Base-by-base conservation (phyloP, 78 protist species). In the Dictyostelium intermedium region DNA sequence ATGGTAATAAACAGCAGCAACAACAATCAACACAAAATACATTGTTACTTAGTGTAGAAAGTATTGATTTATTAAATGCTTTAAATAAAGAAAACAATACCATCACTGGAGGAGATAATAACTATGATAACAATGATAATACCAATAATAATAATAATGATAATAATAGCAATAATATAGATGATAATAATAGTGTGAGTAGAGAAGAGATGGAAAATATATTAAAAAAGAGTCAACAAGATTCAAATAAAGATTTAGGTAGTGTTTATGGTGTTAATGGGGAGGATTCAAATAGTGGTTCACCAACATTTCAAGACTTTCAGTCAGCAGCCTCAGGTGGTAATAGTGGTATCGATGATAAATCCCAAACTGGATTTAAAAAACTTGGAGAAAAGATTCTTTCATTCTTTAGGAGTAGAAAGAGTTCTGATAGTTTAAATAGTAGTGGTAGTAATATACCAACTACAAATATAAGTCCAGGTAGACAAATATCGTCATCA, bases 351-450 rank as follows among this genome's bases (percentile, higher is more conserved):
- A 41, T 27, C n/a, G 82, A 43, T 76, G 32, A 76, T 20, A 77
- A 43, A 23, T 20, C 20, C 0, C 50, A 77, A 34, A 41, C 30
- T 35, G 56, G 63, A 0, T 32, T 41, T 23, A 77, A 77, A 27
- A 77, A 77, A n/a, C 47, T 77, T 23, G 81, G 81, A 8, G 82
- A 41, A 9, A 77, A 77, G 32, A 45, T 86, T 63, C 18, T 39
- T n/a, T 50, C 84, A 53, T 76, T 73, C 56, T 86, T 86, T 86
- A 50, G 69, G 18, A 70, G 78, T 32, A 27, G 23, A 45, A 78
- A 78, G 45, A 37, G 37, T 74, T 30, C 56, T 32, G 47, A 74
- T 37, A 73, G 23, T 32, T 25, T 25, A 16, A 77, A 77, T 10
- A 77, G n/a, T 77, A 77, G 82, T 77, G 41, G n/a, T 41, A 77